These are phyloP conservation scores for Fragilaria crotonensis DNA, from an alignment of 108 stramenopile species.

Conservation along the genomic window DNA sequence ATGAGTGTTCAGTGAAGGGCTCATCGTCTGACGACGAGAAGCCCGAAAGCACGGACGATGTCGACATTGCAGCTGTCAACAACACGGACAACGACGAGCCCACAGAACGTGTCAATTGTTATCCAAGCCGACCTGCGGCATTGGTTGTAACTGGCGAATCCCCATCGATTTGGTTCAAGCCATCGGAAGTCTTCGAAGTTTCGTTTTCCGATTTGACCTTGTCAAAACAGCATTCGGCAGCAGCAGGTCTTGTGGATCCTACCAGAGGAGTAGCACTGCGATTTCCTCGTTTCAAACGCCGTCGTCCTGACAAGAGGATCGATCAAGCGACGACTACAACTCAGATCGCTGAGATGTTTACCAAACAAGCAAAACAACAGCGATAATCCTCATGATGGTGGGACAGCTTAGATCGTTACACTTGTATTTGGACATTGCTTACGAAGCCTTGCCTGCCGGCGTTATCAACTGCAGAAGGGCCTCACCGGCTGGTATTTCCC, in stretches of 20 bases:
- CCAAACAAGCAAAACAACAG: slow-evolving; percentile 24
- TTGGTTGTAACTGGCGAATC: slow-evolving; percentile 36
- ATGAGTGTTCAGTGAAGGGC: background rate
- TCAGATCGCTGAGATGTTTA: slow-evolving; percentile 60
- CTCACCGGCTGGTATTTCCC: slow-evolving; percentile 66
- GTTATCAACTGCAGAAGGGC: slow-evolving; percentile 68
- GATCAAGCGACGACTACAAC: slow-evolving; percentile 70
- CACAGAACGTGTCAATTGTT: slow-evolving; percentile 27
- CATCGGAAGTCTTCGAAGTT: slow-evolving; percentile 82
- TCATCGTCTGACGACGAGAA: slow-evolving; percentile 9
- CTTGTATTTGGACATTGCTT: too few species aligned
- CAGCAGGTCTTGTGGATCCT: slow-evolving; percentile 41
- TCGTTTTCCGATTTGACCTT: slow-evolving; percentile 75
- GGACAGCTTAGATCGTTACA: too few species aligned
- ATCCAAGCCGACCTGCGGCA: slow-evolving; percentile 27
- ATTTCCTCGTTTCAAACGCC: slow-evolving; percentile 83
- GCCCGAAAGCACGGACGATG: background rate
- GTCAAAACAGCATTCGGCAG: slow-evolving; percentile 55
- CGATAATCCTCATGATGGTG: too few species aligned
- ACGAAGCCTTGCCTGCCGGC: slow-evolving; percentile 46
- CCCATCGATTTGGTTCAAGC: slow-evolving; percentile 67
- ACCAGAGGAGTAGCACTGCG: slow-evolving; percentile 69
- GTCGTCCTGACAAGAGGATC: slow-evolving; percentile 75
- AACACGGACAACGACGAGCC: slow-evolving; percentile 1
- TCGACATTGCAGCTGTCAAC: background rate